Conservation (phyloP, 2,329 filamentous ascomycete genomes). For the Pseudophaeomoniella oleicola region DNA sequence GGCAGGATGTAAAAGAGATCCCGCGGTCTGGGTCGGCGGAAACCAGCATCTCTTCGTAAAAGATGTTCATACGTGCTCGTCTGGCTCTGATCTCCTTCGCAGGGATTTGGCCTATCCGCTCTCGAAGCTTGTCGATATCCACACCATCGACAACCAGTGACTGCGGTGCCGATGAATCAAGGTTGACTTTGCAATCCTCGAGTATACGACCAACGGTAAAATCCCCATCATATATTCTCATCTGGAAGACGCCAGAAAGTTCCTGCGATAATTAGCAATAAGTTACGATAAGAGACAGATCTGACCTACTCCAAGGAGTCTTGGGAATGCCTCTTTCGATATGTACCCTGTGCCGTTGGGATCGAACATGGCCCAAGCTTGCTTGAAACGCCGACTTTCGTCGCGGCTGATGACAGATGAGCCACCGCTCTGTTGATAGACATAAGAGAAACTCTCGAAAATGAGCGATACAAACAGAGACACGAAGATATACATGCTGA, state of each 20-base stretch:
- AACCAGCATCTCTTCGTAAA: conserved; percentile 92
- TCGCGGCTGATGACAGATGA: conserved; percentile 80
- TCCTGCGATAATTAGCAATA: conserved; percentile 32
- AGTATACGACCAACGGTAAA: conserved; percentile 77
- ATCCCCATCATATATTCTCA: conserved; percentile 87
- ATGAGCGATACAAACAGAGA: conserved; percentile 97
- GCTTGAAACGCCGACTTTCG: conserved; percentile 92
- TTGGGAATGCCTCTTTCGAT: conserved; percentile 73
- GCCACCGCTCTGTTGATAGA: conserved; percentile 93
- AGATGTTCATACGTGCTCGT: conserved; percentile 73
- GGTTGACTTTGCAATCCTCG: conserved; percentile 51
- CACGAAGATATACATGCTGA: conserved; percentile 99
- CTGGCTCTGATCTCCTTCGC: conserved; percentile 58
- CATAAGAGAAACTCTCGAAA: conserved; percentile 98
- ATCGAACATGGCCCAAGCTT: conserved; percentile 94
- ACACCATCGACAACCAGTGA: conserved; percentile 38
- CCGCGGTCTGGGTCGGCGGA: conserved; percentile 80
- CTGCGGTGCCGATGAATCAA: conserved; percentile 14
- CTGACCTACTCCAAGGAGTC: conserved; percentile 57
- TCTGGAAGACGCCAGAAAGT: conserved; percentile 88
- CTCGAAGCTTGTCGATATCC: conserved; percentile 62
- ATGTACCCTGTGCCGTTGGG: conserved; percentile 86
- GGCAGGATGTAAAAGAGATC: conserved; percentile 78
- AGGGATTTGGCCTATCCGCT: conserved; percentile 59
- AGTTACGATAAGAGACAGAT: no score